Evolutionary conservation across 1,139 yeast genomes (phyloP), one percentile per base, ranked within the genome.

Genomic region (Taphrina sp.): DNA sequence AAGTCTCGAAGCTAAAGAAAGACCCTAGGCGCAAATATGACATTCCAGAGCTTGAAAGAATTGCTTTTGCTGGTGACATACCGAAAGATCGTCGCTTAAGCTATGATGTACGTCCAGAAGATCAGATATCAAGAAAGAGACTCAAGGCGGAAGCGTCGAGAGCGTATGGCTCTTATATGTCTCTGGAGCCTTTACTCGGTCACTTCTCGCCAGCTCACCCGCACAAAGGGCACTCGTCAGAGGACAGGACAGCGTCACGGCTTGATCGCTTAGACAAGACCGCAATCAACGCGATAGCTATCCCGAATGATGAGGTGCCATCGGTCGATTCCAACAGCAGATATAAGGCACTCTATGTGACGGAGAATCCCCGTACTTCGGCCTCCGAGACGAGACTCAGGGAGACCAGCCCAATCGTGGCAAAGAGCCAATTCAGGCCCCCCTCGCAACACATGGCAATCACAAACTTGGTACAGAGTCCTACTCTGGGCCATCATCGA

Each of bases 71-170:
- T 3, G 47, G 38, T 2, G n/a, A 29, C 20, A n/a, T 12, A 16
- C 37, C 37, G 7, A 17, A 29, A 12, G 47, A 43, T 33, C 36
- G 47, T 19, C 47, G 47, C 10, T 16, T 29, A 29, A 43, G 29
- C 16, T 43, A 43, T 43, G 47, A 43, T 43, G 45, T 41, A 5
- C 19, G 16, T n/a, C 45, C 45, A 2, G 35, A 41, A 17, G 45
- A 41, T 16, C 34, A n/a, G 4, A 28, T 26, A 5, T 14, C 19
- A 17, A 5, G 23, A 3, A 26, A 34, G 8, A 17, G 28, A 26
- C 23, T 26, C 3, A 28, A 24, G 22, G 31, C 14, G 10, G 23
- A 38, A 8, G 17, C 10, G 19, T 5, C 14, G 10, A 16, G 24
- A 8, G 17, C 10, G 19, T 26, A 26, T 12, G 31, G 31, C 10